A percentile compares a stretch with the other conserved stretches of the same genome.
These are phyloP conservation scores for Elongisporangium anandrum DNA, from an alignment of 352 stramenopile species.

Conservation along the genomic window DNA sequence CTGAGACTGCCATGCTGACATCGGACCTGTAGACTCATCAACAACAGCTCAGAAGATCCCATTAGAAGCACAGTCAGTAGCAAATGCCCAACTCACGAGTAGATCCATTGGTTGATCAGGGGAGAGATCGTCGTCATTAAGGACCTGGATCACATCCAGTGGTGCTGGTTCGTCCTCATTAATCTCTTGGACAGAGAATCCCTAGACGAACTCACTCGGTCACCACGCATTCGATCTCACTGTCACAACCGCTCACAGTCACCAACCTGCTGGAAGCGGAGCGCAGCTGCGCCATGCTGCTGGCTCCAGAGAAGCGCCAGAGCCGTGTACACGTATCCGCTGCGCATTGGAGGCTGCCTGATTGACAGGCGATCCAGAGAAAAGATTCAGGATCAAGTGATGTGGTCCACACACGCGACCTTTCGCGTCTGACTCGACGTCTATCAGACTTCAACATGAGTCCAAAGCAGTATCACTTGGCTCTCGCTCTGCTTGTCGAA, in stretches of 20 bases:
- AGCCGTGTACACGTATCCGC: not conserved
- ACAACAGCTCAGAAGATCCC: no score
- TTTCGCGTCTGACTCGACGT: not conserved
- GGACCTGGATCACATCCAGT: not conserved
- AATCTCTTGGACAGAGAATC: not conserved
- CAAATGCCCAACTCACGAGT: not conserved
- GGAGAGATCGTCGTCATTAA: not conserved
- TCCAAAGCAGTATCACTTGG: no score
- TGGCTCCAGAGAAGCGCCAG: not conserved
- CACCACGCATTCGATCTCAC: not conserved
- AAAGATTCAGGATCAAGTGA: not conserved
- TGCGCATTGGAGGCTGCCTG: not conserved
- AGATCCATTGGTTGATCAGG: not conserved
- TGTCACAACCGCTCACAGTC: not conserved
- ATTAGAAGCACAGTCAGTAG: no score
- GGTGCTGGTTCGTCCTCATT: not conserved
- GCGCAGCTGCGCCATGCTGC: not conserved
- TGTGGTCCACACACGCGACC: not conserved
- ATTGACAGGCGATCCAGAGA: no score
- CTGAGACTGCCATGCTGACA: conserved; percentile 18
- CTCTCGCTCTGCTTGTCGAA: no score
- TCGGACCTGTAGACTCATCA: conserved; percentile 10
- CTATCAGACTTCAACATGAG: no score
- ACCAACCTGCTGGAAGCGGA: not conserved
- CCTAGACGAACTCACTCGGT: not conserved